Evolutionary conservation across 139 green algal genomes (phyloP).

Genomic region (Coelastrella sp.): DNA sequence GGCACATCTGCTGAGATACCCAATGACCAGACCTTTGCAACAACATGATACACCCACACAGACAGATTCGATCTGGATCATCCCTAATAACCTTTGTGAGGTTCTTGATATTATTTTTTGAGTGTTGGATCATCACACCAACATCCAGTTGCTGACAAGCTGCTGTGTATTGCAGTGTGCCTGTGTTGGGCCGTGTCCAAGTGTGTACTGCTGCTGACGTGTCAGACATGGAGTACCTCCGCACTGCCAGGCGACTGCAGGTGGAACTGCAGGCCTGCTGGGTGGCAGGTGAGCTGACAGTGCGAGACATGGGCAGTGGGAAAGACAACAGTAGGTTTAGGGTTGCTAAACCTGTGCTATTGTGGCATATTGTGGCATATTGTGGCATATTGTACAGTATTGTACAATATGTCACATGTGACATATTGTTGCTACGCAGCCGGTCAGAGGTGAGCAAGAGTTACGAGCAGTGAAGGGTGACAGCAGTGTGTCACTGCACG

Average conservation of each 20-base stretch:
- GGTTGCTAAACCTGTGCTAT: too few species aligned
- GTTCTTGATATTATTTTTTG: too few species aligned
- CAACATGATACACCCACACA: too few species aligned
- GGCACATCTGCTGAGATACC: too few species aligned
- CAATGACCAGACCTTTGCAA: too few species aligned
- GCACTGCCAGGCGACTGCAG: neutral
- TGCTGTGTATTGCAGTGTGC: neutral
- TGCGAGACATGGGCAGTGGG: neutral
- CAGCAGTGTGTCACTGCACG: neutral
- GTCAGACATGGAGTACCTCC: neutral
- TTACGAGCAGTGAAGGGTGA: too few species aligned
- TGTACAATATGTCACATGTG: too few species aligned
- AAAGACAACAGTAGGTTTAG: too few species aligned
- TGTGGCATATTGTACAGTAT: too few species aligned
- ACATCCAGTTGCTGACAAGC: neutral
- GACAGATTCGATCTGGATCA: too few species aligned
- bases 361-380: neutral
- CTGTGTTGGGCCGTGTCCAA: neutral
- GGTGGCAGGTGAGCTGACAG: neutral
- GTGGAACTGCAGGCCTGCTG: conserved; percentile 12
- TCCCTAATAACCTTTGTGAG: too few species aligned
- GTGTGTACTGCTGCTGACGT: neutral
- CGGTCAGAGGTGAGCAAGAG: too few species aligned
- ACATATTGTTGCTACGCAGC: neutral
- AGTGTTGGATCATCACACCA: neutral